Base-by-base conservation (phyloP, 129 eudicot species). In the Kitagawia praeruptora region DNA sequence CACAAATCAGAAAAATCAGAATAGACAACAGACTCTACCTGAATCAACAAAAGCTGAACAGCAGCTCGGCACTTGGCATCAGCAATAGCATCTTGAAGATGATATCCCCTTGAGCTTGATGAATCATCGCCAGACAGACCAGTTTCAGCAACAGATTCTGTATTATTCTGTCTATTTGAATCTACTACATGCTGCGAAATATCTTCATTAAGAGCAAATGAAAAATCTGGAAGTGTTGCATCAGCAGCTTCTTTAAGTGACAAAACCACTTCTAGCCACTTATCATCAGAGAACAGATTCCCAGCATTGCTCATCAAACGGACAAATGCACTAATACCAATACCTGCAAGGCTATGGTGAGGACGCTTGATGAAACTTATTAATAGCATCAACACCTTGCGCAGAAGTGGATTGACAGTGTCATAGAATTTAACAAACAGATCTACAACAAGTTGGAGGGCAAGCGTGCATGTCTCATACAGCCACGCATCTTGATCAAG, bases 261-360 rank as follows among this genome's bases (percentile, higher is more conserved):
- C 71, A 83, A 81, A 80, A 90, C 99, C 82, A 90, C 99, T 78
- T 96, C 97, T 61, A 84, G 85, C 99, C 99, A 96, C 72, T 92
- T 90, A 38, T 92, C 99, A 77, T 90, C 99, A 37, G 99, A 84
- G 40, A 96, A 96, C 61, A 88, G 85, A 25, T 90, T 88, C 46
- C 99, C 99, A 75, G 98, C 92, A 89, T 92, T 92, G 83, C 93
- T 92, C 87, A 96, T 87, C 81, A 96, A 83, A 67, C 98, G 96
- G 74, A 92, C 98, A 87, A 90, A 96, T 42, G 99, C 99, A 81
- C 98, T 97, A 78, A 96, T 89, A 74, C 99, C 99, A 78, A 96
- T 96, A 46, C 99, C 98, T 79, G 97, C 99, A 81, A 96, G 95
- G 81, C 97, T 96, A 77, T 96, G 98, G 83, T 96, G 99, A 72